These are phyloP conservation scores for Malus hybrid DNA, from an alignment of 331 rosid genomes.

Conservation along the genomic window DNA sequence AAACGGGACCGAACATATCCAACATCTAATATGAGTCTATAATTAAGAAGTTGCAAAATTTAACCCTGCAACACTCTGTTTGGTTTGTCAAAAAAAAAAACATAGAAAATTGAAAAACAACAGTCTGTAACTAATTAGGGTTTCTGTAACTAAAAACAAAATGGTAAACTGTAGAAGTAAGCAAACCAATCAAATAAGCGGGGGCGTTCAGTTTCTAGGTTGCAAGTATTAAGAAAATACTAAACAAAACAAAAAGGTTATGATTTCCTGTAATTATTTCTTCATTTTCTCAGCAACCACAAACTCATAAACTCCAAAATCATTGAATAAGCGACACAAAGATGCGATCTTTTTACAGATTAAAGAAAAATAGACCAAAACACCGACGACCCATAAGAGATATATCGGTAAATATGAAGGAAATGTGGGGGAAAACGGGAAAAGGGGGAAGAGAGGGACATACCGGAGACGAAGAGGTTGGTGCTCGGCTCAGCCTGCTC, in stretches of 20 bases:
- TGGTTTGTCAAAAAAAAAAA: not conserved
- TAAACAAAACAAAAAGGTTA: not conserved
- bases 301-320: not conserved
- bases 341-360: not conserved
- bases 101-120: not conserved
- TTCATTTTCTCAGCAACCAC: not conserved
- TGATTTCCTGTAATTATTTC: not conserved
- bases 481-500: constrained; percentile 67
- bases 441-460: not conserved
- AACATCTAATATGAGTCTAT: not conserved
- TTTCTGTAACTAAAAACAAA: not conserved
- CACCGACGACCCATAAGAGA: not conserved
- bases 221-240: not conserved
- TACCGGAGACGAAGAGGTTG: constrained; percentile 94
- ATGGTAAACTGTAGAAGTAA: not conserved
- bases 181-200: not conserved
- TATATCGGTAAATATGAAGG: not conserved
- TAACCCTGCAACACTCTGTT: not conserved
- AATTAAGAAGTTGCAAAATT: not conserved
- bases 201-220: not conserved
- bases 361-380: not conserved
- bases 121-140: not conserved
- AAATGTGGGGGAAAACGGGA: not conserved
- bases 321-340: not conserved
- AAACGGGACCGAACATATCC: not conserved